A percentile compares a stretch with the other conserved stretches of the same genome.
phyloP scores from a whole-genome alignment of 352 stramenopile genomes.

The Phytopythium sindhum region DNA sequence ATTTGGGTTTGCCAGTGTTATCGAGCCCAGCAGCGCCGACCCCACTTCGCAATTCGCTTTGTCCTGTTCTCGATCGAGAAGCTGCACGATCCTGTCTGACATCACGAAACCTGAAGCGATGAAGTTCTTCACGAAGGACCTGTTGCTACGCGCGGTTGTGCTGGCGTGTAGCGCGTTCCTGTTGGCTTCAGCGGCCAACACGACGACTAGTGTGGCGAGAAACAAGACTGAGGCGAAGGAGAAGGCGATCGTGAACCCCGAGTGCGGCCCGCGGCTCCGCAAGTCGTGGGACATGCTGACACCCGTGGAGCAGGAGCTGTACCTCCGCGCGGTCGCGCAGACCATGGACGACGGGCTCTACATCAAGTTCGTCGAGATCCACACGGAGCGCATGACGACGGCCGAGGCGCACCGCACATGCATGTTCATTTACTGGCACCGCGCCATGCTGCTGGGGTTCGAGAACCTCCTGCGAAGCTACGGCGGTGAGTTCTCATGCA shows the following conservation, averaged over 20 bases:
- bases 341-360: constrained; percentile 83
- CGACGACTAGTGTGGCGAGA: background rate
- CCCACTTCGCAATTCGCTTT: background rate
- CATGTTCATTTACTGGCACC: constrained; percentile 90
- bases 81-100: background rate
- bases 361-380: constrained; percentile 86
- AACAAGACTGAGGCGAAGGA: background rate
- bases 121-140: background rate
- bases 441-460: constrained; percentile 71
- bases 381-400: constrained; percentile 83
- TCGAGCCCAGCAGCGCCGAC: background rate
- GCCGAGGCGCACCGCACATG: constrained; percentile 80
- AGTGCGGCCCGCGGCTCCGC: constrained; percentile 68
- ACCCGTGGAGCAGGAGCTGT: constrained; percentile 62
- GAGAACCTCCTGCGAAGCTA: constrained; percentile 85
- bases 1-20: too few species aligned
- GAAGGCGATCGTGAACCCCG: background rate
- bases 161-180: background rate
- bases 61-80: background rate
- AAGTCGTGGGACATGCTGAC: constrained; percentile 72
- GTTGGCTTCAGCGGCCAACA: background rate
- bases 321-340: constrained; percentile 64
- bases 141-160: background rate
- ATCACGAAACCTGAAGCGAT: background rate
- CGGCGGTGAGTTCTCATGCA: constrained; percentile 75